Base-by-base conservation (phyloP, 305 asterid species). In the Petunia hybrid region DNA sequence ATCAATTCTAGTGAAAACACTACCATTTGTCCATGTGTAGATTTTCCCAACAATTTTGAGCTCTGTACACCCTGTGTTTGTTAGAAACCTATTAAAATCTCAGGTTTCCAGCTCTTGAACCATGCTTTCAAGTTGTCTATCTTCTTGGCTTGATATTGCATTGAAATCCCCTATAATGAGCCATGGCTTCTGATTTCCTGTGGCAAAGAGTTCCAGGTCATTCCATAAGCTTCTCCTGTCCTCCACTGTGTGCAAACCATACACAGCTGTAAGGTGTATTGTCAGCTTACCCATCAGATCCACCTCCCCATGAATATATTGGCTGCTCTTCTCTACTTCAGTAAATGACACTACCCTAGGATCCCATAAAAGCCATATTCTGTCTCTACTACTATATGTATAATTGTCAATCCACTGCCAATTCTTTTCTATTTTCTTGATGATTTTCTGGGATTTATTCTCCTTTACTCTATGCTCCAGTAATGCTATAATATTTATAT, bases 151-250 rank as follows among this genome's bases (percentile, higher is more conserved):
- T 14, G 14, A 56, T 1, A 56, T 4, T 0, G 31, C 31, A 14
- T 56, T 56, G 3, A 56, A 56, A 14, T 56, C 22, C 1, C 31
- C 7, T 6, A 56, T 13, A 0, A 7, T 1, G 6, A 56, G 61
- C 2, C 22, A 56, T 0, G 61, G 2, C 2, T 2, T 7, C 4
- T 16, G 13, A 0, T 0, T 14, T 1, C 1, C 14, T 0, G 4
- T 4, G 4, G 59, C 59, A 2, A 56, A 12, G 4, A 0, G 1
- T 13, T 13, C 6, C 1, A 56, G 7, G 13, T 56, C 22, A 1
- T 1, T 1, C 61, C 31, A 56, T 4, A 56, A 14, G 7, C 2
- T 56, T 14, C 51, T 56, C 14, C 2, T 56, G 4, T 4, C 1
- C 14, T 56, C 8, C 62, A n/a, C 35, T 4, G 35, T 57, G 1